Percentiles rank a stretch among this genome's conserved stretches.
phyloP scores from a whole-genome alignment of 345 rosid species.

The Rhodamnia argentea region DNA sequence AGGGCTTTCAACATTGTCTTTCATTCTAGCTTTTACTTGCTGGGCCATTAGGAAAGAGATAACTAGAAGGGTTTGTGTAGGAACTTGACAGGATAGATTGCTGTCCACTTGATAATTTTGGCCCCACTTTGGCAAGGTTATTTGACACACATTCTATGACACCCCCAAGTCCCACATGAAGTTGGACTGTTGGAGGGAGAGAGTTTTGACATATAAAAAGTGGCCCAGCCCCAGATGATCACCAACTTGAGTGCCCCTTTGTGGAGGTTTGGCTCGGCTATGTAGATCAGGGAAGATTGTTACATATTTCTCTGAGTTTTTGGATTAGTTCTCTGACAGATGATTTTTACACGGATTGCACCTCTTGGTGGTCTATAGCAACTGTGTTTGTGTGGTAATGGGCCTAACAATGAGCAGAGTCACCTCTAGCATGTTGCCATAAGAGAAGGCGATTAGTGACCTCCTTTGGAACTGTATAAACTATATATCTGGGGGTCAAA shows the following conservation, averaged over 20 bases:
- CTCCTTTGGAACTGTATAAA: background rate
- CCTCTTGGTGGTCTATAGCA: background rate
- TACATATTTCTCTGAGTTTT: background rate
- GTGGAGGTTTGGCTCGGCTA: background rate
- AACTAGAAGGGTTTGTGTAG: background rate
- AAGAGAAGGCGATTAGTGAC: background rate
- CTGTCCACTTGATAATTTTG: background rate
- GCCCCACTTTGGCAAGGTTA: background rate
- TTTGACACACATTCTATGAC: background rate
- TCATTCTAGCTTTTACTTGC: background rate
- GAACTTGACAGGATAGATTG: background rate
- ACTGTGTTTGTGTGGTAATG: background rate
- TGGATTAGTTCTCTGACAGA: background rate
- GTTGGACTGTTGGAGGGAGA: background rate
- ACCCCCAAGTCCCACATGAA: background rate
- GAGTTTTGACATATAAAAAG: background rate
- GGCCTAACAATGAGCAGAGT: background rate
- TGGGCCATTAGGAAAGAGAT: background rate
- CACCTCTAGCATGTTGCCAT: background rate
- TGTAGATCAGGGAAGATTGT: background rate
- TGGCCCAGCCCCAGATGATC: background rate
- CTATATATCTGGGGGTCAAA: background rate
- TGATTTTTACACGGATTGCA: background rate
- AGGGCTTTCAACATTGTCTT: background rate
- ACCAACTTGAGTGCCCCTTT: background rate